Evolutionary conservation across 2,329 filamentous ascomycete genomes (phyloP), one percentile per base, ranked within the genome.

Genomic region (Hyphodiscus sp.): DNA sequence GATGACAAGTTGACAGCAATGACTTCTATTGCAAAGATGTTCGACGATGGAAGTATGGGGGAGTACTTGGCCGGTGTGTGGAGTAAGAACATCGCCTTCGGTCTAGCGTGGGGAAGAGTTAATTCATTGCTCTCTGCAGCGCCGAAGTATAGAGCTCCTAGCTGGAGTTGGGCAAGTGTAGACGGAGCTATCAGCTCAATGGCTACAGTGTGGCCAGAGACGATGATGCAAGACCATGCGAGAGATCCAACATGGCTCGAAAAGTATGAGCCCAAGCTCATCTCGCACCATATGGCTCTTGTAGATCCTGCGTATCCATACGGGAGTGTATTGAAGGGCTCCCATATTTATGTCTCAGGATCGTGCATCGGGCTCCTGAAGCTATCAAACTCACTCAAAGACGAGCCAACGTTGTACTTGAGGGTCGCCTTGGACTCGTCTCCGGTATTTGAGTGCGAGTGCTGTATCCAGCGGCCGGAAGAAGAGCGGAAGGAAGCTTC

Each of bases 1-100:
- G 50, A 53, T 4, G 62, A 65, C 44, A 61, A 59, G 5, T 54
- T 67, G 20, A 49, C 54, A 4, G 65, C 63, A 9, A 41, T 66
- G 41, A 58, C 61, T 5, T 58, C 61, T n/a, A 41, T 67, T 15
- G 62, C 61, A 2, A 51, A 51, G 8, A 49, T 51, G n/a, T 11
- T 55, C 19, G 41, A 51, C 20, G 20, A 41, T 15, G 45, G 49
- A 23, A 41, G 9, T 15, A 20, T 55, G 7, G 53, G 53, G 19
- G 20, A 53, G 9, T 57, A 57, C 26, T 15, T 54, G 11, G 38
- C 51, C 1, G 55, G 55, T 15, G 16, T 57, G 18, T 57, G 51
- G 51, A 52, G 41, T 38, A 46, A 45, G 15, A 11, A 52, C 26
- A 33, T 54, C 8, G 20, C 19, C 2, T 9, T 49, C 2, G 48